Base-by-base conservation (phyloP, 1,284 basidiomycete genomes). In the Tremellales sp. region DNA sequence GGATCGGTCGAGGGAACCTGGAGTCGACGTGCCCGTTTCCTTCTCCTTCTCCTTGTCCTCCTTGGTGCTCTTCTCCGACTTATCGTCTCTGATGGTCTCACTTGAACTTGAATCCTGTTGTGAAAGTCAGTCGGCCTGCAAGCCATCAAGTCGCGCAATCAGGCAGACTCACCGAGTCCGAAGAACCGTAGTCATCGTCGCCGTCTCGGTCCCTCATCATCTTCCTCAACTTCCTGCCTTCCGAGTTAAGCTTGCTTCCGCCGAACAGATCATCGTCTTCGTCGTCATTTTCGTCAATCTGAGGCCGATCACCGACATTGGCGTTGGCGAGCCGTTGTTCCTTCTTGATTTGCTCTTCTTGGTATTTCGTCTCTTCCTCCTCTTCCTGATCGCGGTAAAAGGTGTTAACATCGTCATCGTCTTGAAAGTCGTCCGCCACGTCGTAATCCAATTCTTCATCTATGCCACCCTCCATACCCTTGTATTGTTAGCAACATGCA, bases 371-470 rank as follows among this genome's bases (percentile, higher is more conserved):
- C 46, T 67, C 67, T 31, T 69, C 70, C 24, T 68, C 66, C 43
- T 71, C 68, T 4, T 67, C 64, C 33, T 57, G 59, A 51, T 72
- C 62, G 6, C 58, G 56, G 43, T 72, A 68, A 57, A 72, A 70
- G 0, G 64, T 68, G 49, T 71, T 70, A 51, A 54, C 57, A 43
- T 72, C 70, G 39, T 72, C 70, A 44, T 72, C 70, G 54, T 72
- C 70, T 44, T 68, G 66, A 43, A 72, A 72, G 23, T 67, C 62
- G n/a, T 72, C 70, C 37, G 64, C 61, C 17, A 60, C 56, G 45
- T 72, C 68, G 45, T 62, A 72, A 52, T 72, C 70, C 8, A 72
- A 57, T 48, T 72, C 70, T 50, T 70, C 68, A 45, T 68, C 70
- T 10, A 60, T 47, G 3, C 66, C 68, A 21, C 67, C 70, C 49